phyloP scores from a whole-genome alignment of 306 rosid genomes.

The Coriaria nepalensis region DNA sequence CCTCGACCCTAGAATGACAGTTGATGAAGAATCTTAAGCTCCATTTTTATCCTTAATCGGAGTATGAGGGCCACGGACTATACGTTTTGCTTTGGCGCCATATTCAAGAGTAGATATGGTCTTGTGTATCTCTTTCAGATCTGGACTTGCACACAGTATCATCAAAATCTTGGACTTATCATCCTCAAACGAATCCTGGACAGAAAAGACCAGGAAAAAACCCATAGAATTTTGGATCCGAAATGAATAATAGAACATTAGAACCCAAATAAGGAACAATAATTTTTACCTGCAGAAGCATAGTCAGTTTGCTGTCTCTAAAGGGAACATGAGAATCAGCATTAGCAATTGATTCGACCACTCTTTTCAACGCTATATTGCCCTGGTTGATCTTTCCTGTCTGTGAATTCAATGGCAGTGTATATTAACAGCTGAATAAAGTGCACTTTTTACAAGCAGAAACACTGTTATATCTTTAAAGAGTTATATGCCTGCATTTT shows the following conservation, averaged over 20 bases:
- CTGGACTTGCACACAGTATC: conserved; percentile 95
- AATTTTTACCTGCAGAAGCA: conserved; percentile 89
- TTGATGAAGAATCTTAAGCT: conserved; percentile 60
- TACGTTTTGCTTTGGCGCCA: conserved; percentile 97
- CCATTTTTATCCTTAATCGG: conserved; percentile 52
- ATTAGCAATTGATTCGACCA: conserved; percentile 96
- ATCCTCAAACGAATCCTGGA: conserved; percentile 96
- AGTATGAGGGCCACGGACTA: conserved; percentile 81
- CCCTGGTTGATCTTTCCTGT: conserved; percentile 98
- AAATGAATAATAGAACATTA: not conserved
- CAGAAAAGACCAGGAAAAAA: conserved; percentile 8
- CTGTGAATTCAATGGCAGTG: conserved; percentile 25
- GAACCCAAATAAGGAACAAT: conserved; percentile 1
- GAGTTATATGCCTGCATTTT: conserved; percentile 71
- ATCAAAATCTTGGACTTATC: conserved; percentile 83
- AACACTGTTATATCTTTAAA: too few relatives aligned
- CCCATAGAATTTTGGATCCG: conserved; percentile 8
- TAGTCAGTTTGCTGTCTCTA: conserved; percentile 96
- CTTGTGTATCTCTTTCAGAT: conserved; percentile 93
- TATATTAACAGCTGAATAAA: not conserved
- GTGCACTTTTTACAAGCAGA: too few relatives aligned
- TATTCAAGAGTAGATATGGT: conserved; percentile 92
- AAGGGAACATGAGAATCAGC: conserved; percentile 98
- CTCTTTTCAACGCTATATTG: conserved; percentile 83
- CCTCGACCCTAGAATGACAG: conserved; percentile 82